Evolutionary conservation across 345 rosid species (phyloP).

Genomic region (Ricinus communis): DNA sequence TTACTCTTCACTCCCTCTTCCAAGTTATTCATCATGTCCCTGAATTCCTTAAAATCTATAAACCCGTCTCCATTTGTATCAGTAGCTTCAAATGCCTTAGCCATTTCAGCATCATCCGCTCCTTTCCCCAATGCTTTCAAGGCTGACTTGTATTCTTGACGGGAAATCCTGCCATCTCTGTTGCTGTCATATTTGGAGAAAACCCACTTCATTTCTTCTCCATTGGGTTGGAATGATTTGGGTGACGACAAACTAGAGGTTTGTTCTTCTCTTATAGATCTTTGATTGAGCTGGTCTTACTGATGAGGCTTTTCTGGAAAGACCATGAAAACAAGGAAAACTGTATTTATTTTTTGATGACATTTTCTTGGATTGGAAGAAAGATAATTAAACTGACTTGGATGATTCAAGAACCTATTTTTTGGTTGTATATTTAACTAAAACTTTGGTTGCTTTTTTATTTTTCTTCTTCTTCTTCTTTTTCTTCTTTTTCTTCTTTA

Average conservation of each 20-base stretch:
- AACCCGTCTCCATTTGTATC: conserved; percentile 24
- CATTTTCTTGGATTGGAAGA: conserved; percentile 9
- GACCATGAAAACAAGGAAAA: conserved; percentile 32
- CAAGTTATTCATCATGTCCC: conserved; percentile 18
- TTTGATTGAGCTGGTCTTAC: conserved; percentile 19
- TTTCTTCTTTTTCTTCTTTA: too few species aligned
- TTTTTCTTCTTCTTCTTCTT: too few species aligned
- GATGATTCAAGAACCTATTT: background rate
- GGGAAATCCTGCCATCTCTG: conserved; percentile 33
- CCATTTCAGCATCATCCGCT: conserved; percentile 20
- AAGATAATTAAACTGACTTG: background rate
- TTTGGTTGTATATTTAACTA: background rate
- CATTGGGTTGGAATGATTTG: conserved; percentile 25
- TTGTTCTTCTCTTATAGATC: conserved; percentile 15
- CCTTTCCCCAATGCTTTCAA: conserved; percentile 16
- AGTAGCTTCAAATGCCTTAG: conserved; percentile 19
- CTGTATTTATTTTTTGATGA: conserved; percentile 7
- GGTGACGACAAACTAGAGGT: conserved; percentile 11
- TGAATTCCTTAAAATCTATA: conserved; percentile 26
- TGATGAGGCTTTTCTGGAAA: conserved; percentile 23
- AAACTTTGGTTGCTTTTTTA: background rate
- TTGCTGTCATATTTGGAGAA: conserved; percentile 24
- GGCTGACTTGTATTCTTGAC: conserved; percentile 18
- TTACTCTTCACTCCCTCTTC: conserved; percentile 16
- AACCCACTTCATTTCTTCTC: conserved; percentile 45